Percentiles rank a stretch among this genome's conserved stretches.
These are phyloP conservation scores for Baeospora myosura DNA, from an alignment of 1,284 basidiomycete genomes.

Conservation along the genomic window DNA sequence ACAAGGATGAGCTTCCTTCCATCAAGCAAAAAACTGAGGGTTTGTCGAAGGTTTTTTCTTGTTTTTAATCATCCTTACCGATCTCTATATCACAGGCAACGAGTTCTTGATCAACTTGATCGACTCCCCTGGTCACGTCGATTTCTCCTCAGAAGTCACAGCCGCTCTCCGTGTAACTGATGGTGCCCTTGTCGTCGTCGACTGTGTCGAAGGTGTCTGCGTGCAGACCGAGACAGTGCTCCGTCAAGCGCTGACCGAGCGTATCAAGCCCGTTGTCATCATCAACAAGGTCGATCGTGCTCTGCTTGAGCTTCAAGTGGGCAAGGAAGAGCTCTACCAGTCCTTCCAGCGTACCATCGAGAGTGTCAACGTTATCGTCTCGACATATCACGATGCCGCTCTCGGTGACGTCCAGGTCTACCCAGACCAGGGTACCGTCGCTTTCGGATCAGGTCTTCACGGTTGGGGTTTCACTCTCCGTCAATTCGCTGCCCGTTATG, in stretches of 20 bases:
- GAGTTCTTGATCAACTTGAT: constrained; percentile 99
- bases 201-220: constrained; percentile 99
- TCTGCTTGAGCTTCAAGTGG: constrained; percentile 95
- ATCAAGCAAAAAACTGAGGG: constrained; percentile 95
- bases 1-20: constrained; percentile 79
- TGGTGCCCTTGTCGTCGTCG: constrained; percentile 97
- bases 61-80: constrained; percentile 2
- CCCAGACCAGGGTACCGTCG: constrained; percentile 97
- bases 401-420: constrained; percentile 99
- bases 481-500: constrained; percentile 92
- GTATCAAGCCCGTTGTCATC: constrained; percentile 99
- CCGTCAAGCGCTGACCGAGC: constrained; percentile 94
- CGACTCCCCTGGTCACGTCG: constrained; percentile 99
- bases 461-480: constrained; percentile 99
- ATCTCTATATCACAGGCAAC: constrained; percentile 49
- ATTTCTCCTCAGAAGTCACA: constrained; percentile 99
- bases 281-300: constrained; percentile 99
- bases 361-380: constrained; percentile 97
- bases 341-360: constrained; percentile 98
- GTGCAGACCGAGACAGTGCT: constrained; percentile 99
- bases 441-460: constrained; percentile 98
- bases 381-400: constrained; percentile 91
- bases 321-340: constrained; percentile 97
- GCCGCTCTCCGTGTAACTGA: constrained; percentile 99
- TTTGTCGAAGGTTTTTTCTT: constrained; percentile 23